Conservation (phyloP, 306 rosid species). For the Erythrophleum fordii region DNA sequence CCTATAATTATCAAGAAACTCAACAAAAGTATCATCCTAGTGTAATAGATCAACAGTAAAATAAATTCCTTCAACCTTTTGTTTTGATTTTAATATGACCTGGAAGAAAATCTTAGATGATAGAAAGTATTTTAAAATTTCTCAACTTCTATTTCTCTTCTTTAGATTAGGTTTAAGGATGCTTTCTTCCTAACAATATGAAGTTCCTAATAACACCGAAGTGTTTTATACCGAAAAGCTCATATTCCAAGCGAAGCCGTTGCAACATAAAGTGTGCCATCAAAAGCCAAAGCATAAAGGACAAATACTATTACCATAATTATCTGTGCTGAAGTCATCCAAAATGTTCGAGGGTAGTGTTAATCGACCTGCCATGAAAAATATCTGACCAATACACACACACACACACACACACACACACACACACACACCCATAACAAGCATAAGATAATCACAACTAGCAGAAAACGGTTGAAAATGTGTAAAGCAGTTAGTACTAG, state of each 20-base stretch:
- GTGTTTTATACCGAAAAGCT: conserved; percentile 63
- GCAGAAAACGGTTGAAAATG: conserved; percentile 7
- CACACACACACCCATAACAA: neutral
- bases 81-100: too few species aligned
- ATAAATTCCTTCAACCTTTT: too few species aligned
- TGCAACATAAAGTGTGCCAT: conserved; percentile 66
- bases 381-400: conserved; percentile 30
- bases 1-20: too few species aligned
- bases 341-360: conserved; percentile 71
- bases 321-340: conserved; percentile 73
- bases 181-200: too few species aligned
- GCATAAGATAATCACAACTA: conserved; percentile 6
- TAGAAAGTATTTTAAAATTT: too few species aligned
- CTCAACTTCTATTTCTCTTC: too few species aligned
- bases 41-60: too few species aligned
- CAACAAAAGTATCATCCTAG: too few species aligned
- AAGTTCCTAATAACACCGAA: conserved; percentile 60
- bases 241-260: conserved; percentile 56
- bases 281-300: conserved; percentile 62
- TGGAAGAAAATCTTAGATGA: too few species aligned
- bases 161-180: too few species aligned
- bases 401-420: too few species aligned
- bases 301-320: conserved; percentile 60
- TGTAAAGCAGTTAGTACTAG: neutral
- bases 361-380: conserved; percentile 52